phyloP scores from a whole-genome alignment of 139 green algal species.

The Picochlorum sp. region DNA sequence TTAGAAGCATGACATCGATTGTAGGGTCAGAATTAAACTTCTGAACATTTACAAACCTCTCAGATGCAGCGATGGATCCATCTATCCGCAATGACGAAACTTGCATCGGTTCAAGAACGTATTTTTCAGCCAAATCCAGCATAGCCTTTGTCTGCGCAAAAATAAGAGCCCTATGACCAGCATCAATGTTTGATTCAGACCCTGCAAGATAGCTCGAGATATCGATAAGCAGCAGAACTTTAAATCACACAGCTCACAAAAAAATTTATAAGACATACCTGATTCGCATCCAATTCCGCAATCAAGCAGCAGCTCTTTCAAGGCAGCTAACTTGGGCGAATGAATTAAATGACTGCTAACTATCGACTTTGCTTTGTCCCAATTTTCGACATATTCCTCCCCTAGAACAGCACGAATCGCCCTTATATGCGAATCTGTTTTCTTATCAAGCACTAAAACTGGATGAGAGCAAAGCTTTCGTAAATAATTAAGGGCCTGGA shows the following conservation, averaged over 20 bases:
- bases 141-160: slow-evolving; percentile 88
- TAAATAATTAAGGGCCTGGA: slow-evolving; percentile 77
- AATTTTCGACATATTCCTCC: slow-evolving; percentile 2
- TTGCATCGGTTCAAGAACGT: slow-evolving; percentile 37
- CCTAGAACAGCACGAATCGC: slow-evolving; percentile 22
- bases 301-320: slow-evolving; percentile 79
- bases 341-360: slow-evolving; percentile 41
- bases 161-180: slow-evolving; percentile 78
- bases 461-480: slow-evolving; percentile 93
- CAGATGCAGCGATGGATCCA: slow-evolving; percentile 57
- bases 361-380: slow-evolving; percentile 3
- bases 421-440: slow-evolving; percentile 38
- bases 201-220: no score
- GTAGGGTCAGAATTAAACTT: slow-evolving; percentile 95
- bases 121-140: slow-evolving; percentile 80
- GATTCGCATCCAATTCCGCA: slow-evolving; percentile 48
- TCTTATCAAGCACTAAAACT: slow-evolving; percentile 66
- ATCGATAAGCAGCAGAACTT: no score
- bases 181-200: neutral
- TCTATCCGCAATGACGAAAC: slow-evolving; percentile 85
- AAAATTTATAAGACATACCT: neutral
- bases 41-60: slow-evolving; percentile 70
- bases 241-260: neutral
- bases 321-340: slow-evolving; percentile 84
- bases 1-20: slow-evolving; percentile 94